These are phyloP conservation scores for Boletus huronensis DNA, from an alignment of 768 basidiomycete genomes.

Conservation along the genomic window DNA sequence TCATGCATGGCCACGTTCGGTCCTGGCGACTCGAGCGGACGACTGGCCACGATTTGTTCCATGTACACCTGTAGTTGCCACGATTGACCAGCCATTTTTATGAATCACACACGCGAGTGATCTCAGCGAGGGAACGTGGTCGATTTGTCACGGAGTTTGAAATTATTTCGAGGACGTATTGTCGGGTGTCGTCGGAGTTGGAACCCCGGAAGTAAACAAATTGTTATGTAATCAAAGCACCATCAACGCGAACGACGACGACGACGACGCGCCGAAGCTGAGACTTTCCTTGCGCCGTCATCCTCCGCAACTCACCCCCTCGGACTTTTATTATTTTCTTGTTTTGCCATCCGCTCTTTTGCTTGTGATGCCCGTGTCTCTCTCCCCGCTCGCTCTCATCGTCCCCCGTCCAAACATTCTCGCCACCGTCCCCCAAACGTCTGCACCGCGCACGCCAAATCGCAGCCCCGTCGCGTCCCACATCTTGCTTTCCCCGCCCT, in stretches of 20 bases:
- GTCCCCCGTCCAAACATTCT: slow-evolving; percentile 53
- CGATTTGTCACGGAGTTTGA: slow-evolving; percentile 11
- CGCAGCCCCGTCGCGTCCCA: slow-evolving; percentile 53
- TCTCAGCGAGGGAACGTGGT: slow-evolving; percentile 26
- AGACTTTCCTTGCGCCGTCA: slow-evolving; percentile 20
- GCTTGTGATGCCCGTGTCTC: slow-evolving; percentile 39
- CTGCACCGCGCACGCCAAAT: slow-evolving; percentile 58
- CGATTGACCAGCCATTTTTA: background rate
- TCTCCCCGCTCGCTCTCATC: slow-evolving; percentile 57
- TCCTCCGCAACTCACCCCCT: background rate
- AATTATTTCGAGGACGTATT: background rate
- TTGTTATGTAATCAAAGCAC: slow-evolving; percentile 18
- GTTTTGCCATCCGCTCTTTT: slow-evolving; percentile 49
- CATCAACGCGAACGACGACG: slow-evolving; percentile 26
- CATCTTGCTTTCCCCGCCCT: slow-evolving; percentile 43
- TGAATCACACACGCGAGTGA: slow-evolving; percentile 20
- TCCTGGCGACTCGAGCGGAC: slow-evolving; percentile 14
- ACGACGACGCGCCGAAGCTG: slow-evolving; percentile 6
- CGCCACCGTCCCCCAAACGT: slow-evolving; percentile 25
- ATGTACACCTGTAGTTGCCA: slow-evolving; percentile 20
- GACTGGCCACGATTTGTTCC: background rate
- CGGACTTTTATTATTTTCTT: slow-evolving; percentile 20
- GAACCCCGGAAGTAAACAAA: slow-evolving; percentile 14
- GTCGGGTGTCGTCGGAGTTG: slow-evolving; percentile 20
- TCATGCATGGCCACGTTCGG: background rate